Conservation (phyloP, 495 filamentous ascomycete genomes). For the Neurospora sp. region DNA sequence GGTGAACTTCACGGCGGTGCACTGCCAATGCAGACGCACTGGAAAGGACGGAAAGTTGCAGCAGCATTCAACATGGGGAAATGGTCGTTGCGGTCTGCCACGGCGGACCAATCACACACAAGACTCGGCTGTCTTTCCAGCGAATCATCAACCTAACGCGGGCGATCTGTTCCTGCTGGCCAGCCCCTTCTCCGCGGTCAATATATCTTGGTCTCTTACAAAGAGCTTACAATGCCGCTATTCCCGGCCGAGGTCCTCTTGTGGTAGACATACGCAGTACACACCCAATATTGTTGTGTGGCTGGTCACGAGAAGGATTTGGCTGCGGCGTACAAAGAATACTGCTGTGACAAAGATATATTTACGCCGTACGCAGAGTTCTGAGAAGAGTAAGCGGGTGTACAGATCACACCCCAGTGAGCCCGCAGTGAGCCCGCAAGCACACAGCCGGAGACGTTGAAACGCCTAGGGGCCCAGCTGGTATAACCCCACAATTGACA, state of each 20-base stretch:
- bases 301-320: background rate
- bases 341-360: background rate
- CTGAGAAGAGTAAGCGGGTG: background rate
- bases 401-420: background rate
- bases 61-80: background rate
- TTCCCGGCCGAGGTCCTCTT: background rate
- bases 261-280: background rate
- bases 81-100: background rate
- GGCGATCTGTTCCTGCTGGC: background rate
- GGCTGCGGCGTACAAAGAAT: background rate
- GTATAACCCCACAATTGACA: background rate
- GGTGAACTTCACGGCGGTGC: background rate
- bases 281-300: background rate
- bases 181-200: background rate
- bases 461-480: background rate
- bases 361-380: background rate
- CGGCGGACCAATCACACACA: background rate
- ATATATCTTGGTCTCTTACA: background rate
- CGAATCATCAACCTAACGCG: background rate
- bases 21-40: background rate
- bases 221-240: background rate
- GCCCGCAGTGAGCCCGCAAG: background rate
- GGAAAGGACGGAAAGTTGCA: background rate
- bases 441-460: background rate
- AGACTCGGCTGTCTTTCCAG: background rate